Conservation (phyloP, 2,329 filamentous ascomycete genomes). For the Verticillium tricorpus region DNA sequence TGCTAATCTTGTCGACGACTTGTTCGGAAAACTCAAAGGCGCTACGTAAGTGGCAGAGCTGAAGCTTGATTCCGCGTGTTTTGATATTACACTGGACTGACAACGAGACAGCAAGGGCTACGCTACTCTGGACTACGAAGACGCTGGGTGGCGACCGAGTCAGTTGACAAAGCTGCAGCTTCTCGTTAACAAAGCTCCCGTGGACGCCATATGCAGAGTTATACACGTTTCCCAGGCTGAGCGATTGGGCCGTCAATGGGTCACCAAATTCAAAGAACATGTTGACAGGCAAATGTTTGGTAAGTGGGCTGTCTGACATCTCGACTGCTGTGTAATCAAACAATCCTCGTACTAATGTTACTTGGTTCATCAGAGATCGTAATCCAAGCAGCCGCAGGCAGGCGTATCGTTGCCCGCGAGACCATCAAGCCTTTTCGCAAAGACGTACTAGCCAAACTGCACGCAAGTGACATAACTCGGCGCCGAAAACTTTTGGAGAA, state of each 20-base stretch:
- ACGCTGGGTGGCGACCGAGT: constrained; percentile 78
- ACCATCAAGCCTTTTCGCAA: constrained; percentile 96
- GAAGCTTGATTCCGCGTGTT: background rate
- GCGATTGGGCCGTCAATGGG: constrained; percentile 79
- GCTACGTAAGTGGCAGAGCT: constrained; percentile 48
- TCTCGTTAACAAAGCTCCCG: constrained; percentile 86
- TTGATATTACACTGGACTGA: background rate
- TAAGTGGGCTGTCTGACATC: constrained; percentile 17
- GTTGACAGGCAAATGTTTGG: constrained; percentile 92
- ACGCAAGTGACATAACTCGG: constrained; percentile 81
- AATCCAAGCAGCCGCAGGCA: constrained; percentile 85
- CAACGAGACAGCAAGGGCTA: constrained; percentile 67
- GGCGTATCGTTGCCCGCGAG: constrained; percentile 80
- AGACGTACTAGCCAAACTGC: constrained; percentile 88
- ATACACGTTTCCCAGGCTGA: constrained; percentile 80
- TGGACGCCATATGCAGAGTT: constrained; percentile 90
- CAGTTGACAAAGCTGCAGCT: constrained; percentile 86
- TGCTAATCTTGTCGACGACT: constrained; percentile 87
- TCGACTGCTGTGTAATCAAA: background rate
- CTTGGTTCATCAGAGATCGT: constrained; percentile 60
- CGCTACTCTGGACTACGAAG: constrained; percentile 93
- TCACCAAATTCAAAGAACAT: constrained; percentile 93
- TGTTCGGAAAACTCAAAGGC: constrained; percentile 95
- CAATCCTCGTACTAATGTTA: background rate
- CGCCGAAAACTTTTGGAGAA: constrained; percentile 87